A percentile compares a stretch with the other conserved stretches of the same genome.
Evolutionary conservation across 129 eudicot genomes (phyloP).

Genomic region (Artemisia annua): DNA sequence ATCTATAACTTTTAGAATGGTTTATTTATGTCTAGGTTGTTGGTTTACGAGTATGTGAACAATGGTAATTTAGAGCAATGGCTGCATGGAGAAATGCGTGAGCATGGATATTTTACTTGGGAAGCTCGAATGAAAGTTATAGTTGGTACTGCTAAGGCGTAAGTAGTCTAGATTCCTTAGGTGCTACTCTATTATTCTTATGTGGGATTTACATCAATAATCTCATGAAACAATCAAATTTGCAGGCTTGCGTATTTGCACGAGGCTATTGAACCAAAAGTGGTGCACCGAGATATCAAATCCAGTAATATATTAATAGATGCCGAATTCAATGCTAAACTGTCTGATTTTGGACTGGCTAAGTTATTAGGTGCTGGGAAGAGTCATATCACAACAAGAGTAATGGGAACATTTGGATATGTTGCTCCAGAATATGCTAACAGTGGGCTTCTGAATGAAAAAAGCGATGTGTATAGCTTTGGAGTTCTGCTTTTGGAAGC

Average conservation of each 20-base stretch:
- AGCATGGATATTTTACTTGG: constrained; percentile 84
- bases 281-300: constrained; percentile 85
- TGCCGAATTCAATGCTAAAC: constrained; percentile 70
- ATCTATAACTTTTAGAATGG: background rate
- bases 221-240: constrained; percentile 2
- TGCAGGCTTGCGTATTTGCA: constrained; percentile 79
- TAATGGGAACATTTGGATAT: constrained; percentile 90
- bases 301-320: constrained; percentile 80
- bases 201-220: background rate
- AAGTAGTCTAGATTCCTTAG: constrained; percentile 27
- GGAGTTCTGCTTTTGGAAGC: constrained; percentile 82
- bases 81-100: constrained; percentile 83
- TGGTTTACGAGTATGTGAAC: constrained; percentile 83
- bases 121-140: constrained; percentile 79
- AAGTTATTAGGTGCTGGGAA: constrained; percentile 84
- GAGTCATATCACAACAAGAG: constrained; percentile 80
- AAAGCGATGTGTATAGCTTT: constrained; percentile 84
- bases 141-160: constrained; percentile 89
- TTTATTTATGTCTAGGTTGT: constrained; percentile 36
- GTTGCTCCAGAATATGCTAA: constrained; percentile 95
- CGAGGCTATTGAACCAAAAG: constrained; percentile 90
- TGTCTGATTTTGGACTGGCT: constrained; percentile 89
- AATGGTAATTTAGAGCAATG: constrained; percentile 83
- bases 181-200: background rate
- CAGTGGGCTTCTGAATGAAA: constrained; percentile 80